These are phyloP conservation scores for Pseudognaphalium luteoalbum DNA, from an alignment of 129 eudicot genomes.

Conservation along the genomic window DNA sequence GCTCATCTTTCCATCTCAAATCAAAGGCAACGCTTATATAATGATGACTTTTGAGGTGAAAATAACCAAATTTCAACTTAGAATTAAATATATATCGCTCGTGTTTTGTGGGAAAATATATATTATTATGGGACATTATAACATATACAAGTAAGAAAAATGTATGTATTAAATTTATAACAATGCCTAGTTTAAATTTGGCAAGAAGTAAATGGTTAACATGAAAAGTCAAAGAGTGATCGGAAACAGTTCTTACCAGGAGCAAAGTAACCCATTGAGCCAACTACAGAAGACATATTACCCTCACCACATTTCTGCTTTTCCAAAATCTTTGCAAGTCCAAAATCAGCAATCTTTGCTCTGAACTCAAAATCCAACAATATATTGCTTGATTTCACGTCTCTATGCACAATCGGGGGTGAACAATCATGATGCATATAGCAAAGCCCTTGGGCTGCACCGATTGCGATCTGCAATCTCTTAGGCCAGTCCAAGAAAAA, in stretches of 20 bases:
- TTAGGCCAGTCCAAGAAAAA: conserved; percentile 63
- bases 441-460: conserved; percentile 78
- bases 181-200: background rate
- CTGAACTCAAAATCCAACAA: conserved; percentile 68
- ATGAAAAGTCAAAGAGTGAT: conserved; percentile 14
- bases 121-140: background rate
- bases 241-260: conserved; percentile 55
- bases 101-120: background rate
- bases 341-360: conserved; percentile 77
- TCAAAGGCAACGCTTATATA: background rate
- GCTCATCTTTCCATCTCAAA: background rate
- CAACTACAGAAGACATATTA: conserved; percentile 64
- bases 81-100: background rate
- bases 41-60: background rate
- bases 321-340: conserved; percentile 59
- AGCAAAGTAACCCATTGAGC: conserved; percentile 81
- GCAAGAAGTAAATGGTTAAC: background rate
- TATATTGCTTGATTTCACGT: conserved; percentile 77
- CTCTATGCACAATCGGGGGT: conserved; percentile 70
- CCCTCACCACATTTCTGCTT: conserved; percentile 53
- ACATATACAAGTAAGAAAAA: background rate
- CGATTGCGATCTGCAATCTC: conserved; percentile 71
- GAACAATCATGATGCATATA: conserved; percentile 82
- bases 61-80: background rate
- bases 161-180: background rate